Evolutionary conservation across 805 yeast genomes (phyloP).

Genomic region (Starmera caribaea): DNA sequence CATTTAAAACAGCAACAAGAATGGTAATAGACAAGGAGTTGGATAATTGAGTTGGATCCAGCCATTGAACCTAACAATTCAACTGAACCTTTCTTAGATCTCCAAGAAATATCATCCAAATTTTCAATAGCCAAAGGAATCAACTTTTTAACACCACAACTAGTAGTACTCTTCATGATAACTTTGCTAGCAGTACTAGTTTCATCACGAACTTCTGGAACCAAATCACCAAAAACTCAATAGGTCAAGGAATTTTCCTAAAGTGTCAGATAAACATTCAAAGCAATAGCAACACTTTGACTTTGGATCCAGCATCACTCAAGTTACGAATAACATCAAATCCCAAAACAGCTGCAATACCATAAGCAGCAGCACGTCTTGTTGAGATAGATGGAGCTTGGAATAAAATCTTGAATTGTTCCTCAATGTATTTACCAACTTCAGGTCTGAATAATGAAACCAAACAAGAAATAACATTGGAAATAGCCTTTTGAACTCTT

Average conservation of each 20-base stretch:
- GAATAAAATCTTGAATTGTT: slow-evolving; percentile 51
- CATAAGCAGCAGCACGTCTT: slow-evolving; percentile 92
- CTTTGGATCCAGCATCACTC: slow-evolving; percentile 81
- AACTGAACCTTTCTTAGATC: slow-evolving; percentile 93
- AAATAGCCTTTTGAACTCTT: slow-evolving; percentile 79
- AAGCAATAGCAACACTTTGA: slow-evolving; percentile 91
- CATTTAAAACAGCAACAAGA: slow-evolving; percentile 91
- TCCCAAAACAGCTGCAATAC: too few relatives aligned
- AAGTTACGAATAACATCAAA: too few relatives aligned
- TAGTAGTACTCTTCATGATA: slow-evolving; percentile 85
- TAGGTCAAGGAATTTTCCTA: slow-evolving; percentile 85
- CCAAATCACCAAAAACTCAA: slow-evolving; percentile 82
- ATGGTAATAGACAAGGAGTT: slow-evolving; percentile 82
- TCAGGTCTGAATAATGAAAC: slow-evolving; percentile 46
- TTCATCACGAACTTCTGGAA: slow-evolving; percentile 89
- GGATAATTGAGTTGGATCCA: slow-evolving; percentile 90
- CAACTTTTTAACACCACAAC: slow-evolving; percentile 91
- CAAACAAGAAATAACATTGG: slow-evolving; percentile 80
- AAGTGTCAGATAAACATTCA: slow-evolving; percentile 69
- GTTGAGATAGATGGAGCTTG: slow-evolving; percentile 29
- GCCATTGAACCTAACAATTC: slow-evolving; percentile 98
- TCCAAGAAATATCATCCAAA: too few relatives aligned
- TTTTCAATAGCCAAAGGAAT: too few relatives aligned
- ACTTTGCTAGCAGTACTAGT: slow-evolving; percentile 79
- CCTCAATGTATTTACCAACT: slow-evolving; percentile 47